phyloP scores from a whole-genome alignment of 2,329 filamentous ascomycete species.

The Furcasterigmium furcatum region DNA sequence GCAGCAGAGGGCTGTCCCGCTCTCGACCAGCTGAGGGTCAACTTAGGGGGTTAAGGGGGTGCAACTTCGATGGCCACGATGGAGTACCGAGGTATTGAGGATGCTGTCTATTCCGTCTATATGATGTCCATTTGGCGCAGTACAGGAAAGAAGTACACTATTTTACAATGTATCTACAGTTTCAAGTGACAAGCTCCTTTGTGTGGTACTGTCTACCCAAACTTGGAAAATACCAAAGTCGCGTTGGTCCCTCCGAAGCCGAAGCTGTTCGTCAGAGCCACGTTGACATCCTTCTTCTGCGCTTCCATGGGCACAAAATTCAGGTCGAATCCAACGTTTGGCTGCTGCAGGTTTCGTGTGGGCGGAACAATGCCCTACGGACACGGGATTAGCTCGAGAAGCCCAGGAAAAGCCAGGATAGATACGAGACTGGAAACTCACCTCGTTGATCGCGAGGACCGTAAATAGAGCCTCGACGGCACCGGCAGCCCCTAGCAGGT shows the following conservation, averaged over 20 bases:
- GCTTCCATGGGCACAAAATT: constrained; percentile 77
- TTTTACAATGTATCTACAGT: no score
- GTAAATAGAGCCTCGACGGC: constrained; percentile 87
- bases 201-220: not conserved
- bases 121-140: not conserved
- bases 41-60: not conserved
- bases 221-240: constrained; percentile 68
- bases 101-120: not conserved
- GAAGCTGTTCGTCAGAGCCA: constrained; percentile 91
- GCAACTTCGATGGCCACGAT: not conserved
- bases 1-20: no score
- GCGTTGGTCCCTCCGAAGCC: constrained; percentile 98
- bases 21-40: not conserved
- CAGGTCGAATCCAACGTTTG: constrained; percentile 68
- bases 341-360: constrained; percentile 75
- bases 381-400: not conserved
- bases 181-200: no score
- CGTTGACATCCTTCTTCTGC: constrained; percentile 67
- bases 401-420: not conserved
- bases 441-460: constrained; percentile 74
- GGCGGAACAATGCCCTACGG: constrained; percentile 73
- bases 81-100: no score
- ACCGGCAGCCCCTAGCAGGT: constrained; percentile 87
- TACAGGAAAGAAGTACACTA: no score
- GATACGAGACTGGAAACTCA: no score